Base-by-base conservation (phyloP, 2,329 filamentous ascomycete species). In the Hysterium pulicare region DNA sequence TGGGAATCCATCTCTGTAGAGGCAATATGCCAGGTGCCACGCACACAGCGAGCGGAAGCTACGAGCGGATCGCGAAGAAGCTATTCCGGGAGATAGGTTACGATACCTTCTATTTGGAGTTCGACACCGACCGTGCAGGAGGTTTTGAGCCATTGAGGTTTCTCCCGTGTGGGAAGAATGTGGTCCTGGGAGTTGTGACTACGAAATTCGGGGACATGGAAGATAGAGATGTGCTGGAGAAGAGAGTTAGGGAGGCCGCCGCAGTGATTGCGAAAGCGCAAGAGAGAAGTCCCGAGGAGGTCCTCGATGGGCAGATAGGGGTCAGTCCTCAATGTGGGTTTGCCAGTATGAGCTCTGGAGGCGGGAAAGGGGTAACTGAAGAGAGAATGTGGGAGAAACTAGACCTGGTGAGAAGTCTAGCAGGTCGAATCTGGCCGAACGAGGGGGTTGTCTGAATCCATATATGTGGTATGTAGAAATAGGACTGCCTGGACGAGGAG, bases 31-130 rank as follows among this genome's bases (percentile, higher is more conserved):
- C 28, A 10, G 28, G 4, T 32, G n/a, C 28, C 28, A 10, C 9
- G 9, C 28, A 32, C 17, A 10, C 9, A 16, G 9, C 28, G 17
- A 67, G 74, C 43, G 77, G 78, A 26, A 61, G 83, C 41, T 77
- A 77, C n/a, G 78, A 82, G 52, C 84, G 81, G n/a, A n/a, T n/a
- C n/a, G n/a, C n/a, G n/a, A n/a, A n/a, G n/a, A n/a, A n/a, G n/a
- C n/a, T n/a, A n/a, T n/a, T n/a, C n/a, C n/a, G n/a, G n/a, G n/a
- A n/a, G n/a, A n/a, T n/a, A n/a, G n/a, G n/a, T n/a, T n/a, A n/a
- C n/a, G n/a, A 68, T 47, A 67, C 64, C 22, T 66, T 66, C 51
- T 68, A 68, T 52, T 57, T 68, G 33, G 64, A 68, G 47, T 68
- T 66, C 51, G 64, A 68, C 50, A 66, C 65, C 44, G 55, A 57